phyloP scores from a whole-genome alignment of 1,139 yeast genomes.

The Candida sp. region DNA sequence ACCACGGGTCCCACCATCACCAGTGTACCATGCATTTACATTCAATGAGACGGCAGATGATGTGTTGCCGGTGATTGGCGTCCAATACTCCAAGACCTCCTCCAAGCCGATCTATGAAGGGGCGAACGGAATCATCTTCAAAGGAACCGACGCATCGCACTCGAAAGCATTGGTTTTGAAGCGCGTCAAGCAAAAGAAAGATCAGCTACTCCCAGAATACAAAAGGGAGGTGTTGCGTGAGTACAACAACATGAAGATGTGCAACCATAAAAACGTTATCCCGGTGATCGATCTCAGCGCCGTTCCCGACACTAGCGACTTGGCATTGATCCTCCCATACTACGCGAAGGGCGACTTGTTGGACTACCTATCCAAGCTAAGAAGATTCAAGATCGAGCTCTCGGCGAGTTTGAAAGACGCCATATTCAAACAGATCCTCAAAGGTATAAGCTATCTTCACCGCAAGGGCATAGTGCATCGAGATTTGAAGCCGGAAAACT shows the following conservation, averaged over 20 bases:
- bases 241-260: conserved; percentile 28
- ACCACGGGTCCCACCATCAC: neutral
- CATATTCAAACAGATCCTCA: conserved; percentile 50
- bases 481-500: conserved; percentile 61
- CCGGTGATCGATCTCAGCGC: conserved; percentile 28
- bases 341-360: conserved; percentile 53
- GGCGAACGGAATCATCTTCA: conserved; percentile 44
- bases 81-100: conserved; percentile 26
- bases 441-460: conserved; percentile 52
- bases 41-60: neutral
- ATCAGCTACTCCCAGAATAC: conserved; percentile 19
- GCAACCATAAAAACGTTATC: conserved; percentile 35
- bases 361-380: conserved; percentile 38
- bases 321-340: conserved; percentile 42
- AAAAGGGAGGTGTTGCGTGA: conserved; percentile 30
- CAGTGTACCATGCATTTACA: neutral
- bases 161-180: conserved; percentile 32
- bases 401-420: conserved; percentile 44
- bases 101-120: conserved; percentile 46
- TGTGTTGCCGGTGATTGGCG: conserved; percentile 14
- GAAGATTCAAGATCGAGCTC: conserved; percentile 35
- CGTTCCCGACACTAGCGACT: conserved; percentile 20
- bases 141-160: conserved; percentile 29
- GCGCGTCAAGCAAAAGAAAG: conserved; percentile 27
- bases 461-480: conserved; percentile 48